Evolutionary conservation across 805 yeast species (phyloP).

Genomic region (Tetrapisispora pingtungensis): DNA sequence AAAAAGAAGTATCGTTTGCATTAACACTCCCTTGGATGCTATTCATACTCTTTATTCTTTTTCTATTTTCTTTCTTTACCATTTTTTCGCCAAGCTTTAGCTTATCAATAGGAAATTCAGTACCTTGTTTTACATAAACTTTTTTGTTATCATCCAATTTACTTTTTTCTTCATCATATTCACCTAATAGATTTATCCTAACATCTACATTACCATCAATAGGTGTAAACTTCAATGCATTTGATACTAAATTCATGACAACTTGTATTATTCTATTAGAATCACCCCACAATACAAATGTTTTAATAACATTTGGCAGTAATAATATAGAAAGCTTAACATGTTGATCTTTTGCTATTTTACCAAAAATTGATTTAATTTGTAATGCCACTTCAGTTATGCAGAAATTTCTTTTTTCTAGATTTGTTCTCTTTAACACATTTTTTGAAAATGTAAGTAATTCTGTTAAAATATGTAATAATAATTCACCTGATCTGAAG

Average conservation of each 20-base stretch:
- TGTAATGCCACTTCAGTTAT: slow-evolving; percentile 76
- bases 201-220: slow-evolving; percentile 77
- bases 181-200: slow-evolving; percentile 51
- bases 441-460: slow-evolving; percentile 79
- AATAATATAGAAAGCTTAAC: slow-evolving; percentile 55
- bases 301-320: slow-evolving; percentile 49
- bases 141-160: slow-evolving; percentile 31
- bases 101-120: slow-evolving; percentile 25
- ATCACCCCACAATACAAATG: slow-evolving; percentile 72
- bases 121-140: slow-evolving; percentile 35
- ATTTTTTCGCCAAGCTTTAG: not conserved
- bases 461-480: slow-evolving; percentile 83
- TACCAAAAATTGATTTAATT: slow-evolving; percentile 73
- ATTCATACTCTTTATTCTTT: not conserved
- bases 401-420: slow-evolving; percentile 76
- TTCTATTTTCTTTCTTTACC: not conserved
- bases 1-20: not conserved
- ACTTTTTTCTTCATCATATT: slow-evolving; percentile 51
- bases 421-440: slow-evolving; percentile 69
- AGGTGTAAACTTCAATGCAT: slow-evolving; percentile 87
- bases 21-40: not conserved
- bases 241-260: slow-evolving; percentile 84
- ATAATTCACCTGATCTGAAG: slow-evolving; percentile 82
- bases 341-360: slow-evolving; percentile 65
- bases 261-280: slow-evolving; percentile 85